Conservation (phyloP, 2,329 filamentous ascomycete genomes). For the Cercospora sojina region DNA sequence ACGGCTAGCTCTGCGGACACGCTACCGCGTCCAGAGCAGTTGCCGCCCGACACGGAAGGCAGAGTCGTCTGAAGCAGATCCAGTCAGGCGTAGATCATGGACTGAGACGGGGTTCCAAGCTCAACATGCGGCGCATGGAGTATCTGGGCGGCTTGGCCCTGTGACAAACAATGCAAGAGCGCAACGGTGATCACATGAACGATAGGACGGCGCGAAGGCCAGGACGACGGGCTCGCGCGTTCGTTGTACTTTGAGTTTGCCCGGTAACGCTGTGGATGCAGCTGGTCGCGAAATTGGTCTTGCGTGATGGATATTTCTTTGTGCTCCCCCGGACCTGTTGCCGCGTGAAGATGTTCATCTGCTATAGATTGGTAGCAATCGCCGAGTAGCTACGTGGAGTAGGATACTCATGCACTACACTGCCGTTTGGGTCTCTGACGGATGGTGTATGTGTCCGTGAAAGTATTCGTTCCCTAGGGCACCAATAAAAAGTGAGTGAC, state of each 20-base stretch:
- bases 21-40: constrained; percentile 5
- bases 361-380: neutral
- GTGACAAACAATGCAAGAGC: constrained; percentile 2
- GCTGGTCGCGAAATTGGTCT: neutral
- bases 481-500: neutral
- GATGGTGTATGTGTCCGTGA: neutral
- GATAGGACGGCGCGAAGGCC: neutral
- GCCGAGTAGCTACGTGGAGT: neutral
- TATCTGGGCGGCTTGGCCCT: constrained; percentile 13
- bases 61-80: constrained; percentile 15
- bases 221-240: neutral
- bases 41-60: neutral
- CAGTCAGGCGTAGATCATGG: constrained; percentile 8
- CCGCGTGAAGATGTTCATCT: neutral
- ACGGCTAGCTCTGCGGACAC: constrained; percentile 4
- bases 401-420: neutral
- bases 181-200: neutral
- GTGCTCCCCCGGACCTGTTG: neutral
- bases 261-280: neutral
- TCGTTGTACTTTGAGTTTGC: neutral
- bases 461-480: neutral
- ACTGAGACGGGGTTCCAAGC: constrained; percentile 12
- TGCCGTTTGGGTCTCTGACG: neutral
- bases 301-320: neutral
- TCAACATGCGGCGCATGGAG: constrained; percentile 13